Base-by-base conservation (phyloP, 2,329 filamentous ascomycete species). In the Pyrenophora teres region DNA sequence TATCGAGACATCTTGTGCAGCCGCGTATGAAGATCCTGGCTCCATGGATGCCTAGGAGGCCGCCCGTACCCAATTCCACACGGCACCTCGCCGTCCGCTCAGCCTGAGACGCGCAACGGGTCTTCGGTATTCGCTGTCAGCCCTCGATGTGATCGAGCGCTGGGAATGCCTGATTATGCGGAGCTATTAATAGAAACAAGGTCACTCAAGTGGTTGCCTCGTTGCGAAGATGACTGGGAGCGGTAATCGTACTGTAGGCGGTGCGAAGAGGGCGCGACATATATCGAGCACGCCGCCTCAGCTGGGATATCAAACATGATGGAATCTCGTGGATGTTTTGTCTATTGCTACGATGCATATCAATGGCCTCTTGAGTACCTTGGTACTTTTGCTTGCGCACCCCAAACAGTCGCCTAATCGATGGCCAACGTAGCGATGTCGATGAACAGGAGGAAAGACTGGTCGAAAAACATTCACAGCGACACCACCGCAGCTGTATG, bases 161-260 rank as follows among this genome's bases (percentile, higher is more conserved):
- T 46, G 33, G 16, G 52, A 77, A 80, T 43, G 52, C 40, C 16
- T 52, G 41, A 43, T 18, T 42, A 35, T 32, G 30, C n/a, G 40
- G 13, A 18, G 48, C 48, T 53, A 44, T 38, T 27, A 49, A 50
- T 58, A 52, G 57, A 23, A 55, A 38, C 36, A 49, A n/a, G 37
- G 36, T 41, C 32, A 58, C 59, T 60, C 59, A 58, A 53, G 52
- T 51, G 46, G 61, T 50, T 64, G 63, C 61, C 63, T 65, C 57
- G 54, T 42, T 51, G 40, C 16, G 15, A 31, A 32, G 41, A 57
- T 52, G 56, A 54, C 50, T 53, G 43, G 50, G 40, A 40, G 39
- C 36, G 16, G 8, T 25, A 39, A 30, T 25, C 48, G 39, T 44
- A 46, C 45, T 48, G 41, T 45, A 41, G 45, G 48, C 46, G 38